Conservation (phyloP, 768 basidiomycete genomes). For the Xanthoconium purpureum region DNA sequence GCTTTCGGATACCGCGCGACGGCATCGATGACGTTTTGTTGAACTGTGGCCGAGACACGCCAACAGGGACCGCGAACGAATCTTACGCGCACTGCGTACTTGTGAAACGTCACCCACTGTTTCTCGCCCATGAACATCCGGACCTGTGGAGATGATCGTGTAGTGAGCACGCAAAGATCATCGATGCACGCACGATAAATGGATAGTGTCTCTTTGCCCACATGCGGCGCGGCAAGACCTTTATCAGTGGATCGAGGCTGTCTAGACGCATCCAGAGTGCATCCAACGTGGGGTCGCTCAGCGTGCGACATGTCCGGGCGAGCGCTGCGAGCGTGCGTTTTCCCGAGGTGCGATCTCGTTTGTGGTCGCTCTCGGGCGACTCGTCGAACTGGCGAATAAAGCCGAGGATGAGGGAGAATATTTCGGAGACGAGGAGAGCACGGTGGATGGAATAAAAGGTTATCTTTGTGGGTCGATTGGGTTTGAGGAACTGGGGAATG, state of each 20-base stretch:
- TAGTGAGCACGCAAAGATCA: background rate
- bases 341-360: conserved; percentile 11
- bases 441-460: conserved; percentile 15
- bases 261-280: conserved; percentile 28
- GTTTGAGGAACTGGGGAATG: background rate
- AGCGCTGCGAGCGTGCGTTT: conserved; percentile 26
- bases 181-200: conserved; percentile 16
- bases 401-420: conserved; percentile 22
- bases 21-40: conserved; percentile 16
- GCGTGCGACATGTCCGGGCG: conserved; percentile 25
- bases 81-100: conserved; percentile 25
- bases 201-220: conserved; percentile 23
- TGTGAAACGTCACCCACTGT: conserved; percentile 25
- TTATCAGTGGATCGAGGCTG: conserved; percentile 28
- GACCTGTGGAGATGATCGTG: conserved; percentile 7
- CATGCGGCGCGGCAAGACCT: conserved; percentile 23
- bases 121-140: conserved; percentile 26
- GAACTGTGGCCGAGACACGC: conserved; percentile 14
- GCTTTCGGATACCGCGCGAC: conserved; percentile 14
- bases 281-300: conserved; percentile 26
- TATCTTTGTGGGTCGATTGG: background rate
- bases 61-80: conserved; percentile 23
- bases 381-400: conserved; percentile 23
- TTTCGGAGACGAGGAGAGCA: conserved; percentile 20
- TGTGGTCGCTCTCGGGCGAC: conserved; percentile 13